These are phyloP conservation scores for Penicillium hesseltinei DNA, from an alignment of 2,329 filamentous ascomycete species.

Conservation along the genomic window DNA sequence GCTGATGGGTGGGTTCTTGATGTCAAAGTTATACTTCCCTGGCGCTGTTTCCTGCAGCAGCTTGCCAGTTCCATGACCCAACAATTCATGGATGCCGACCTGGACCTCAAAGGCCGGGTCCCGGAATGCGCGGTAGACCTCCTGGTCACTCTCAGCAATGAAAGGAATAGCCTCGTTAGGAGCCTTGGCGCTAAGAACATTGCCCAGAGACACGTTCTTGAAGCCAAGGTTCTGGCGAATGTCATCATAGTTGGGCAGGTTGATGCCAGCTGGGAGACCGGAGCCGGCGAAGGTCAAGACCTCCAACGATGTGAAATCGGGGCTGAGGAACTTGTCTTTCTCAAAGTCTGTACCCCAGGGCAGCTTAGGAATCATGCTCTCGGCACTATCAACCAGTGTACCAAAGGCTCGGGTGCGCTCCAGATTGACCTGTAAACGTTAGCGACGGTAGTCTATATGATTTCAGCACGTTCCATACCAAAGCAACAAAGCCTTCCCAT, in stretches of 20 bases:
- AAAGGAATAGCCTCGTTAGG: slow-evolving; percentile 92
- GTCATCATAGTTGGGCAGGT: slow-evolving; percentile 57
- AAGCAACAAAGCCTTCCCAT: slow-evolving; percentile 80
- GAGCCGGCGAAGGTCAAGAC: slow-evolving; percentile 75
- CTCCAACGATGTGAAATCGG: slow-evolving; percentile 93
- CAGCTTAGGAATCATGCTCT: slow-evolving; percentile 79
- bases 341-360: slow-evolving; percentile 89
- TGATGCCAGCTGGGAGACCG: slow-evolving; percentile 61
- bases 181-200: slow-evolving; percentile 86
- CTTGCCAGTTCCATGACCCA: slow-evolving; percentile 89
- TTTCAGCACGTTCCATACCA: slow-evolving; percentile 35
- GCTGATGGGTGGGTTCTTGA: slow-evolving; percentile 74
- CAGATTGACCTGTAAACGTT: slow-evolving; percentile 63
- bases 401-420: slow-evolving; percentile 87
- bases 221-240: slow-evolving; percentile 64
- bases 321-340: slow-evolving; percentile 92
- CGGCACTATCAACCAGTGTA: slow-evolving; percentile 76
- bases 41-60: slow-evolving; percentile 83
- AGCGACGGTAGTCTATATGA: slow-evolving; percentile 19
- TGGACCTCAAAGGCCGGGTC: slow-evolving; percentile 92
- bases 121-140: slow-evolving; percentile 76
- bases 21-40: slow-evolving; percentile 85
- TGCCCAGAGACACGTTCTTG: slow-evolving; percentile 79
- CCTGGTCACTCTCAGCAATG: slow-evolving; percentile 74
- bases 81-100: slow-evolving; percentile 88